phyloP scores from a whole-genome alignment of 2,329 filamentous ascomycete genomes.

The Chaetomiaceae sp. region DNA sequence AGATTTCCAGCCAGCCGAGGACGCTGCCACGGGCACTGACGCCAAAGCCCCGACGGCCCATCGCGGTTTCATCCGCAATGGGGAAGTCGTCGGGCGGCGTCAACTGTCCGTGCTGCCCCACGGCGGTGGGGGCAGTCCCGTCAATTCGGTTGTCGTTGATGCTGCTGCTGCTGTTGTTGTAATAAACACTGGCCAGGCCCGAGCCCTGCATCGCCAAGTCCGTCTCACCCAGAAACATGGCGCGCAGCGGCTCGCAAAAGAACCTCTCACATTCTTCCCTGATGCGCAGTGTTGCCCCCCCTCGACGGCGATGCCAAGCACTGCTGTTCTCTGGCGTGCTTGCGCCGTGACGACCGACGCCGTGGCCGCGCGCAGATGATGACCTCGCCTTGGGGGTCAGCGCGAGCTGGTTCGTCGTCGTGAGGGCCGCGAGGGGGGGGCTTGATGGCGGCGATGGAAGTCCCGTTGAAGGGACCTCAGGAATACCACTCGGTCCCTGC shows the following conservation, averaged over 20 bases:
- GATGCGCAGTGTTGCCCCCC: conserved; percentile 94
- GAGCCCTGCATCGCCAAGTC: conserved; percentile 70
- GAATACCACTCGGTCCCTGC: conserved; percentile 85
- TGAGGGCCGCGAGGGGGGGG: conserved; percentile 78
- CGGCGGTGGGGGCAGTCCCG: not conserved
- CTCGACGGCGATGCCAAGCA: conserved; percentile 53
- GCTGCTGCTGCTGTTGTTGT: conserved; percentile 28
- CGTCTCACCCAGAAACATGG: conserved; percentile 96
- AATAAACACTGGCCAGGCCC: conserved; percentile 75
- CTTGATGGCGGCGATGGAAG: conserved; percentile 80
- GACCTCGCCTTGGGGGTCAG: conserved; percentile 54
- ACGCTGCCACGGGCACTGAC: conserved; percentile 32
- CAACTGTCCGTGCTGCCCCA: conserved; percentile 27
- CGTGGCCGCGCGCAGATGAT: conserved; percentile 32
- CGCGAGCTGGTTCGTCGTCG: conserved; percentile 62
- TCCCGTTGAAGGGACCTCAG: conserved; percentile 84
- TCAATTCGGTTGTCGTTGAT: conserved; percentile 20
- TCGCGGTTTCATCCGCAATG: conserved; percentile 24
- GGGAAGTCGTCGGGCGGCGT: conserved; percentile 48
- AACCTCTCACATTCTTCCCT: conserved; percentile 99
- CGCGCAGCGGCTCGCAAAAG: conserved; percentile 94
- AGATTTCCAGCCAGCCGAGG: conserved; percentile 68
- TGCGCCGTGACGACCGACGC: conserved; percentile 18
- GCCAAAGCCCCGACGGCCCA: conserved; percentile 25
- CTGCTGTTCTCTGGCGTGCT: conserved; percentile 31